phyloP scores from a whole-genome alignment of 805 yeast species.

The Metschnikowia cubensis region DNA sequence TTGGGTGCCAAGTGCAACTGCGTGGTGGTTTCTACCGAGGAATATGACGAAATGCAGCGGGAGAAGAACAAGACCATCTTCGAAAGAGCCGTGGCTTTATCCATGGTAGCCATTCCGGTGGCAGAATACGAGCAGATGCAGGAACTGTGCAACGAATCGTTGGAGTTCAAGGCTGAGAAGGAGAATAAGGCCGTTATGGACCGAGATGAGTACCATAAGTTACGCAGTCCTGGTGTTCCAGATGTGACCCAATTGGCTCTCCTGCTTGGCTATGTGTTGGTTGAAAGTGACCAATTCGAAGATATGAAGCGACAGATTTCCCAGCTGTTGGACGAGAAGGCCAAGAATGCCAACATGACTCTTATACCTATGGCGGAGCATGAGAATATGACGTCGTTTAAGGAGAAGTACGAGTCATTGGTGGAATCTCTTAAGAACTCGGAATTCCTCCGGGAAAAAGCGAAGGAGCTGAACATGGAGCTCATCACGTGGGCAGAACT shows the following conservation, averaged over 20 bases:
- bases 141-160: conserved; percentile 4
- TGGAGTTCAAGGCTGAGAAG: conserved; percentile 10
- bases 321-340: conserved; percentile 11
- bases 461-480: conserved; percentile 5
- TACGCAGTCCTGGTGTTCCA: conserved; percentile 5
- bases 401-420: conserved; percentile 1
- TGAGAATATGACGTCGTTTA: not conserved
- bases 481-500: conserved; percentile 13
- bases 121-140: conserved; percentile 9
- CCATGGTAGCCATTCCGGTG: conserved; percentile 11
- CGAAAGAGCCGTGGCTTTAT: conserved; percentile 11
- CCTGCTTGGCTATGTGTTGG: conserved; percentile 6
- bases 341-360: conserved; percentile 8
- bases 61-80: conserved; percentile 10
- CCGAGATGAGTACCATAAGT: conserved; percentile 1
- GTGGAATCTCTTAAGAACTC: conserved; percentile 3
- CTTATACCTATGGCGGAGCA: conserved; percentile 10
- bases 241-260: conserved; percentile 9
- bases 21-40: conserved; percentile 5
- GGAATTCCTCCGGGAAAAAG: conserved; percentile 6
- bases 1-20: conserved; percentile 7
- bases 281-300: conserved; percentile 6
- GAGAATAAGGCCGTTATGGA: conserved; percentile 9
- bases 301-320: conserved; percentile 6
- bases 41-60: conserved; percentile 6